Percentiles rank a stretch among this genome's conserved stretches.
Evolutionary conservation across 768 basidiomycete species (phyloP).

Genomic region (Tulasnella sp.): DNA sequence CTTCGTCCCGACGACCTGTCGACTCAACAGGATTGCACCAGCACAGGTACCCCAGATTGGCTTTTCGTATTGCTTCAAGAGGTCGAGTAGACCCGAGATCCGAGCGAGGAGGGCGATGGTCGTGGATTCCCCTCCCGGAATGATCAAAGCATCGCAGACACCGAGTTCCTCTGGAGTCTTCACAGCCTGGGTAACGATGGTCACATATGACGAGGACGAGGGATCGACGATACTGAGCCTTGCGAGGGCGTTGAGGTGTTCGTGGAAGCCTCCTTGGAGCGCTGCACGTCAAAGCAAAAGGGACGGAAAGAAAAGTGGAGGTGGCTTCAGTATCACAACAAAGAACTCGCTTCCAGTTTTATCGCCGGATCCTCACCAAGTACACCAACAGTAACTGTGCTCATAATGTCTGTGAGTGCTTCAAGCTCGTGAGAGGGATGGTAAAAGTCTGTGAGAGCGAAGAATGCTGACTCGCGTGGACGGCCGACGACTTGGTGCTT

Average conservation of each 20-base stretch:
- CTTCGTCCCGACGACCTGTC: constrained; percentile 62
- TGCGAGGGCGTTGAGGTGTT: constrained; percentile 62
- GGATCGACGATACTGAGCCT: constrained; percentile 37
- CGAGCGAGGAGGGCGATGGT: constrained; percentile 73
- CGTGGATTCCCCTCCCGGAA: constrained; percentile 96
- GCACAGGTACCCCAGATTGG: constrained; percentile 96
- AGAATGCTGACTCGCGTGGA: background rate
- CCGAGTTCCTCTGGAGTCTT: constrained; percentile 64
- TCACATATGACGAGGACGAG: constrained; percentile 19
- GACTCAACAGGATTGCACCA: constrained; percentile 73
- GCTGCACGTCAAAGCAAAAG: constrained; percentile 34
- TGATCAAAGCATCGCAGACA: constrained; percentile 72
- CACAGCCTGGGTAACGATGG: constrained; percentile 36
- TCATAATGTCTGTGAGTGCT: background rate
- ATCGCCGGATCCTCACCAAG: background rate
- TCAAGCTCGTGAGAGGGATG: background rate
- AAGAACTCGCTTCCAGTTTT: background rate
- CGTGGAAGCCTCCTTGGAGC: constrained; percentile 85
- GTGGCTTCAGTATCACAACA: background rate
- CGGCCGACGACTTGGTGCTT: background rate
- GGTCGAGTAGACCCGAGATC: constrained; percentile 64
- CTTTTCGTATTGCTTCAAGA: constrained; percentile 67
- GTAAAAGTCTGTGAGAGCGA: background rate
- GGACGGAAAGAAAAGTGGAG: background rate
- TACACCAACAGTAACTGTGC: background rate